Evolutionary conservation across 495 filamentous ascomycete species (phyloP).

Genomic region (Baudoinia panamericana): DNA sequence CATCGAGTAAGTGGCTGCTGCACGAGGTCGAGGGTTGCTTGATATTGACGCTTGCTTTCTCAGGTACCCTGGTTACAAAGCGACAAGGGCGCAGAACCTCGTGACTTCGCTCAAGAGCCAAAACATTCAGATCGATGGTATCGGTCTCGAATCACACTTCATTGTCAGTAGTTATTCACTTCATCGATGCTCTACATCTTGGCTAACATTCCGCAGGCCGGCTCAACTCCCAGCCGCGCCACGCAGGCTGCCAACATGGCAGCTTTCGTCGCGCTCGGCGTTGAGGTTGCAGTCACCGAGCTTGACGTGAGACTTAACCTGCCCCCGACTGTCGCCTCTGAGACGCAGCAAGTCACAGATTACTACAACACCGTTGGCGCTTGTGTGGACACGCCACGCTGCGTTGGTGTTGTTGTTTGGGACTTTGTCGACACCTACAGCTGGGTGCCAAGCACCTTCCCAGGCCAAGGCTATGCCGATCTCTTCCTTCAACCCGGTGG

Average conservation of each 20-base stretch:
- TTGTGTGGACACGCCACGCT: slow-evolving; percentile 44
- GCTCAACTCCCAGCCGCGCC: slow-evolving; percentile 31
- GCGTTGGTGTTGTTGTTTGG: slow-evolving; percentile 60
- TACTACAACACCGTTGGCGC: slow-evolving; percentile 46
- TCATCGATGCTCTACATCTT: not conserved
- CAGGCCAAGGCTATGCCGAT: slow-evolving; percentile 21
- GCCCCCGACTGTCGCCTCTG: slow-evolving; percentile 32
- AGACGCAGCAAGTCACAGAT: slow-evolving; percentile 43
- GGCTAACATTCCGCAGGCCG: not conserved
- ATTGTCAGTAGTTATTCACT: slow-evolving; percentile 42
- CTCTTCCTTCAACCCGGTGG: slow-evolving; percentile 21
- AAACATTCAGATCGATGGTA: slow-evolving; percentile 45
- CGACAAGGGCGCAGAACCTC: slow-evolving; percentile 33
- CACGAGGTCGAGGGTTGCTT: too few species aligned
- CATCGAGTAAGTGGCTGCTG: too few species aligned
- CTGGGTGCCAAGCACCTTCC: slow-evolving; percentile 27
- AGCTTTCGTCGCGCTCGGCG: slow-evolving; percentile 34
- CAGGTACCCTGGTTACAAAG: slow-evolving; percentile 42
- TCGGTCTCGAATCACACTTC: slow-evolving; percentile 48
- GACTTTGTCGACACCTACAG: slow-evolving; percentile 41
- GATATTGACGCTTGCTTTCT: too few species aligned
- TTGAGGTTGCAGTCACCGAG: slow-evolving; percentile 53
- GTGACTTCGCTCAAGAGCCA: slow-evolving; percentile 36
- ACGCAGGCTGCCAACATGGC: slow-evolving; percentile 31
- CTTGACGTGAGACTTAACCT: slow-evolving; percentile 40